Percentiles rank a stretch among this genome's conserved stretches.
phyloP scores from a whole-genome alignment of 208 protist genomes.

The Leishmania guyanensis region DNA sequence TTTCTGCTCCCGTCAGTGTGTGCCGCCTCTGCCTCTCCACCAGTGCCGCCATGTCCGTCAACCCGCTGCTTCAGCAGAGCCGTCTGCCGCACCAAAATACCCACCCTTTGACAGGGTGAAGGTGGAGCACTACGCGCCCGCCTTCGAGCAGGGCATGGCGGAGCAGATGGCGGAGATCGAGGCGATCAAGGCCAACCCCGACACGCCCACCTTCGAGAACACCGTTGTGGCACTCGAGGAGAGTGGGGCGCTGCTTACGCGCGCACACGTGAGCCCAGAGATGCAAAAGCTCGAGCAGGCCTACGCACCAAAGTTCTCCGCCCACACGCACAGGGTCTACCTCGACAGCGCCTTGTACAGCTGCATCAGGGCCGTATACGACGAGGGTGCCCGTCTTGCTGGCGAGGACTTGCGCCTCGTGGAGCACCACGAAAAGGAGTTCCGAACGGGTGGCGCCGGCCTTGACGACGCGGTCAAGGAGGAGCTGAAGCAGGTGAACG shows the following conservation, averaged over 20 bases:
- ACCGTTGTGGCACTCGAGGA: constrained; percentile 50
- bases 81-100: too few species aligned
- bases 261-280: constrained; percentile 42
- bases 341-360: constrained; percentile 48
- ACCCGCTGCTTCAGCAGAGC: too few species aligned
- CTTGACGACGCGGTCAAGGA: constrained; percentile 37
- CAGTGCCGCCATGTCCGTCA: too few species aligned
- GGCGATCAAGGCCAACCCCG: constrained; percentile 21
- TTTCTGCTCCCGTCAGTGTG: too few species aligned
- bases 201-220: constrained; percentile 52
- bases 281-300: constrained; percentile 48
- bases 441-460: constrained; percentile 41
- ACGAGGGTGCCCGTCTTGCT: constrained; percentile 27
- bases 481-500: constrained; percentile 48
- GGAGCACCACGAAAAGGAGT: constrained; percentile 42
- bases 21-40: too few species aligned
- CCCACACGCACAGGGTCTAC: constrained; percentile 46
- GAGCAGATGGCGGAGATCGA: constrained; percentile 51
- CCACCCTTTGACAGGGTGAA: too few species aligned
- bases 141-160: too few species aligned
- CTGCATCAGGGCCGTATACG: constrained; percentile 53
- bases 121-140: too few species aligned
- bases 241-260: constrained; percentile 34
- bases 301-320: constrained; percentile 41
- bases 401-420: constrained; percentile 47